Conservation (phyloP, 164 flowering plant genomes). For the Nelumbo lutea region DNA sequence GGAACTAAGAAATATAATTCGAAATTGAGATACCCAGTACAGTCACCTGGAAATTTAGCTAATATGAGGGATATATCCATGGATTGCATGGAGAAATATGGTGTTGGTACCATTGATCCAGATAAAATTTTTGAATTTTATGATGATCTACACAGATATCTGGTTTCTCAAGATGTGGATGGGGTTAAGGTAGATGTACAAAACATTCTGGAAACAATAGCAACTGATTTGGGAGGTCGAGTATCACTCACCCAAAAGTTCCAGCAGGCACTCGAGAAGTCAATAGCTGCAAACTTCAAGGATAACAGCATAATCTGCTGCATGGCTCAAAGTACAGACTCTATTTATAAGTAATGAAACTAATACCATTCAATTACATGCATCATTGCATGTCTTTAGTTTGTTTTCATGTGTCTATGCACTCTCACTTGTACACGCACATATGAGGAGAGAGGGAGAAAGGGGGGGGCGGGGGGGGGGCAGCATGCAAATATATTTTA, state of each 20-base stretch:
- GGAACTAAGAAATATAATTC: constrained; percentile 42
- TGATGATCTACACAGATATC: constrained; percentile 55
- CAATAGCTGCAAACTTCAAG: constrained; percentile 47
- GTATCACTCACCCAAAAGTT: constrained; percentile 46
- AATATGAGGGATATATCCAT: constrained; percentile 37
- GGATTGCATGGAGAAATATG: constrained; percentile 57
- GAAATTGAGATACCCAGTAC: constrained; percentile 35
- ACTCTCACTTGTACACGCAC: no score
- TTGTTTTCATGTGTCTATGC: not conserved
- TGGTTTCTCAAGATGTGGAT: constrained; percentile 51
- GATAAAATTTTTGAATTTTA: constrained; percentile 41
- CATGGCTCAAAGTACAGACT: constrained; percentile 60
- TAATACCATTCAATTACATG: not conserved
- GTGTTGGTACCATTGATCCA: constrained; percentile 56
- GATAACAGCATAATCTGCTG: constrained; percentile 70
- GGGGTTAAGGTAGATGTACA: constrained; percentile 75
- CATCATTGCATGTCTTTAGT: not conserved
- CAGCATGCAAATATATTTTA: no score
- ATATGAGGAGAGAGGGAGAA: no score
- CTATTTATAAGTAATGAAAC: constrained; percentile 42
- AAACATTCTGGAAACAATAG: constrained; percentile 49
- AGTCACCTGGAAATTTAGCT: constrained; percentile 44
- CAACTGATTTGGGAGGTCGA: constrained; percentile 45
- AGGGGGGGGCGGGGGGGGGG: no score
- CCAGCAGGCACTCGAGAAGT: constrained; percentile 55